A percentile compares a stretch with the other conserved stretches of the same genome.
These are phyloP conservation scores for Panaeolus cyanescens DNA, from an alignment of 768 basidiomycete species.

Conservation along the genomic window DNA sequence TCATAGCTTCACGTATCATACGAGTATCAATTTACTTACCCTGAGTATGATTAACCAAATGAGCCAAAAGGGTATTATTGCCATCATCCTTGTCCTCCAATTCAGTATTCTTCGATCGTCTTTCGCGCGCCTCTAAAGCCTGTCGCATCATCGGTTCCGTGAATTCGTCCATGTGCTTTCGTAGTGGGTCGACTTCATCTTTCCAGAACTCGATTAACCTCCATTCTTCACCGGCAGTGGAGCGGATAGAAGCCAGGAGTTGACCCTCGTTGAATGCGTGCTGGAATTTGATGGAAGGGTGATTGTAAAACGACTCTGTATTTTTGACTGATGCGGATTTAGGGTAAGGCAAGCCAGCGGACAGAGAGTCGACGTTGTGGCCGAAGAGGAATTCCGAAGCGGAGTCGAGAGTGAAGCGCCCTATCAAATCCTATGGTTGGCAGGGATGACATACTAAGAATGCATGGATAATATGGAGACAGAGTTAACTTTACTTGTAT, in stretches of 20 bases:
- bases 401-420: slow-evolving; percentile 65
- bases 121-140: slow-evolving; percentile 41
- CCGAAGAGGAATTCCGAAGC: slow-evolving; percentile 66
- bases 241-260: slow-evolving; percentile 33
- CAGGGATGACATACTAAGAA: slow-evolving; percentile 34
- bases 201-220: slow-evolving; percentile 47
- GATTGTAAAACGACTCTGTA: slow-evolving; percentile 24
- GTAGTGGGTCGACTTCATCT: slow-evolving; percentile 43
- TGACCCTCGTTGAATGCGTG: slow-evolving; percentile 52
- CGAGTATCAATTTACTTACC: slow-evolving; percentile 32
- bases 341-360: slow-evolving; percentile 53
- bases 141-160: slow-evolving; percentile 51
- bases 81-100: slow-evolving; percentile 30
- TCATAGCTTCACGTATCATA: not conserved
- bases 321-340: slow-evolving; percentile 24
- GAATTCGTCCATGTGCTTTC: slow-evolving; percentile 48
- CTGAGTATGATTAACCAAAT: slow-evolving; percentile 53
- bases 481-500: slow-evolving; percentile 47
- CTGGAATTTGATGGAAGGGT: slow-evolving; percentile 47
- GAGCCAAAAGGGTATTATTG: slow-evolving; percentile 47
- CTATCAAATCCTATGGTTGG: slow-evolving; percentile 44
- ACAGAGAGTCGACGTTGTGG: slow-evolving; percentile 49
- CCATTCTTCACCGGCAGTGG: slow-evolving; percentile 35
- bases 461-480: slow-evolving; percentile 43
- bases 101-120: slow-evolving; percentile 18